Evolutionary conservation across 345 rosid genomes (phyloP), one percentile per base, ranked within the genome.

Genomic region (Eucalyptus cloeziana): DNA sequence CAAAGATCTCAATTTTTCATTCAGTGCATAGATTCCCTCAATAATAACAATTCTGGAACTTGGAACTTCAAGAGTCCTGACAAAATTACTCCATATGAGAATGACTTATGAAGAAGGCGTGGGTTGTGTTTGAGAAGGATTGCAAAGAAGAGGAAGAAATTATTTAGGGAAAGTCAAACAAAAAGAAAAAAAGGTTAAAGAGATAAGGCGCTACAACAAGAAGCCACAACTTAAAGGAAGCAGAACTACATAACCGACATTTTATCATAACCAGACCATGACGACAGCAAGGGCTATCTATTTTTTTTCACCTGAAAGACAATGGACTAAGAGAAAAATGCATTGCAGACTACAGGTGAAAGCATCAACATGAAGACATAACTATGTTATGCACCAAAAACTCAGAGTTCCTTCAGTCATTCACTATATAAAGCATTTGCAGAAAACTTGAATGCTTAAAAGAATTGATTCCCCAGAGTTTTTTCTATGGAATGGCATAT

Each of bases 1-100:
- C 85, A 98, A 90, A 89, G 98, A 97, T 88, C 99, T 93, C 91
- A 98, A 44, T 91, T 92, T 97, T 93, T 95, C 99, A 58, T 97
- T 97, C 92, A 98, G 91, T 49, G 99, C 99, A 92, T 98, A 98
- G 88, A 95, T 98, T 37, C 99, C 99, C 90, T 98, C 99, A 86
- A 98, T 96, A 86, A 98, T 95, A 89, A 96, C 97, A 91, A 98
- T 96, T 83, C 98, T 94, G 87, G 99, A 98, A 93, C 94, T 94
- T 76, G 99, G 99, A 58, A 92, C 99, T 92, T 97, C 99, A 76
- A 98, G 93, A 30, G 95, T 95, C 94, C 99, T 98, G 93, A 88
- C 87, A 83, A 83, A 37, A 60, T 76, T 76, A 40, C 45, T 76
- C 83, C 45, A 37, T 76, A 37, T 37, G 21, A 37, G 83, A 76